Base-by-base conservation (phyloP, 2,329 filamentous ascomycete genomes). In the Verticillium zaregamsianum region DNA sequence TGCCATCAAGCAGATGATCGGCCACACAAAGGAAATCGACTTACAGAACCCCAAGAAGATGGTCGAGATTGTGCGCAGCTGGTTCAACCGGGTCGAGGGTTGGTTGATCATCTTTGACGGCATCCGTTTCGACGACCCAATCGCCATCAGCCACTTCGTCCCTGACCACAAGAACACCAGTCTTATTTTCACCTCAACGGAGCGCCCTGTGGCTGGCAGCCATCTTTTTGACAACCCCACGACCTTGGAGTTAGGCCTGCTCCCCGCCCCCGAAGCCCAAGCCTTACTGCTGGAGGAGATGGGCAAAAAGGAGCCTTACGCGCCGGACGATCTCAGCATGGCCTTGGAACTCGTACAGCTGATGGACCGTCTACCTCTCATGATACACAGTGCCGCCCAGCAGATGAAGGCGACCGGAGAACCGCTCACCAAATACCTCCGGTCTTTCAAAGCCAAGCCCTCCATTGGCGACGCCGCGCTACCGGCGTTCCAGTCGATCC, bases 21-120 rank as follows among this genome's bases (percentile, higher is more conserved):
- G 77, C 23, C 70, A 74, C 11, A 75, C 73, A 17, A 68, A 71
- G 32, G 63, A 59, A 31, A 70, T 72, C 14, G 76, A 79, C 56
- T 57, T 72, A 6, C 67, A 69, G 39, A 76, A 82, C 37, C 75
- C 76, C 0, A 71, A 72, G 31, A 77, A 79, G 33, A 85, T 86
- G 67, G 81, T 89, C 11, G 78, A 80, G 23, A 74, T 80, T 1
- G 88, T 90, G 9, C 80, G 82, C 20, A 75, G 77, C 25, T 90
- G 88, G 88, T 80, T 91, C 54, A 84, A 85, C 64, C 74, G 74
- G 23, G 82, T 82, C 23, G 77, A 85, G n/a, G 80, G 85, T 8
- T 91, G 89, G 89, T 76, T 91, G 2, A 72, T 91, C 32, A 79
- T 91, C 1, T 81, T 91, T 45, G 89, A 91, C 65, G 88, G 87